Percentiles rank a stretch among this genome's conserved stretches.
Conservation (phyloP, 148 eudicot genomes). For the Chenopodium berlandieri region DNA sequence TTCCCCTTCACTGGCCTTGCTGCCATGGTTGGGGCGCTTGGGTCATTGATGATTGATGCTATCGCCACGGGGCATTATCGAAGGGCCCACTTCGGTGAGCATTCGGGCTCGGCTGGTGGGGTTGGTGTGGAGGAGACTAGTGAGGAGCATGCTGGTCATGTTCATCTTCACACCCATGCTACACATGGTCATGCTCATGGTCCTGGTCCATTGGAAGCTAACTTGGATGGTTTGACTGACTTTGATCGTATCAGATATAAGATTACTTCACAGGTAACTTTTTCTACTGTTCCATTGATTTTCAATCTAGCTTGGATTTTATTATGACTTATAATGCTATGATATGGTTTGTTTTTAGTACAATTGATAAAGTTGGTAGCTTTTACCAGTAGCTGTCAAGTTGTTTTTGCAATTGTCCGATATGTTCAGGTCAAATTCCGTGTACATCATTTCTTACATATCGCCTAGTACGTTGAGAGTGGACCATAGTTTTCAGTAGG, state of each 20-base stretch:
- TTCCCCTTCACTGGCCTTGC: conserved; percentile 33
- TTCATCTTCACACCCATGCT: conserved; percentile 19
- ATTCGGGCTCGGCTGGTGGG: not conserved
- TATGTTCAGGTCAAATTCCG: not conserved
- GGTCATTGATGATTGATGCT: conserved; percentile 40
- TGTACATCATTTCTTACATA: not conserved
- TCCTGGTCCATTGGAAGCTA: not conserved
- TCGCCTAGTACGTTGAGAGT: not conserved
- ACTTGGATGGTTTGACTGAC: conserved; percentile 7
- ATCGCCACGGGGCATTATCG: conserved; percentile 29
- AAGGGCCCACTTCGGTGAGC: conserved; percentile 15
- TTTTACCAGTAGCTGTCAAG: not conserved
- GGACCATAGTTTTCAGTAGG: not conserved
- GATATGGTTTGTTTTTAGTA: not conserved
- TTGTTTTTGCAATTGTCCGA: not conserved
- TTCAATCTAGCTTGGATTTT: not conserved
- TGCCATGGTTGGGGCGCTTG: conserved; percentile 29
- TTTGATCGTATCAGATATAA: conserved; percentile 26
- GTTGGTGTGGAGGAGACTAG: not conserved
- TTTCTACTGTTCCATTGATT: not conserved
- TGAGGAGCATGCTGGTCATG: conserved; percentile 9
- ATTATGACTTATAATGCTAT: too few relatives aligned
- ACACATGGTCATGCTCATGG: conserved; percentile 27
- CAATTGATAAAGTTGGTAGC: not conserved
- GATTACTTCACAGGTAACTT: conserved; percentile 25